Percentiles rank a stretch among this genome's conserved stretches.
phyloP scores from a whole-genome alignment of 1,284 basidiomycete genomes.

The Pseudozyma tsukubaensis region DNA sequence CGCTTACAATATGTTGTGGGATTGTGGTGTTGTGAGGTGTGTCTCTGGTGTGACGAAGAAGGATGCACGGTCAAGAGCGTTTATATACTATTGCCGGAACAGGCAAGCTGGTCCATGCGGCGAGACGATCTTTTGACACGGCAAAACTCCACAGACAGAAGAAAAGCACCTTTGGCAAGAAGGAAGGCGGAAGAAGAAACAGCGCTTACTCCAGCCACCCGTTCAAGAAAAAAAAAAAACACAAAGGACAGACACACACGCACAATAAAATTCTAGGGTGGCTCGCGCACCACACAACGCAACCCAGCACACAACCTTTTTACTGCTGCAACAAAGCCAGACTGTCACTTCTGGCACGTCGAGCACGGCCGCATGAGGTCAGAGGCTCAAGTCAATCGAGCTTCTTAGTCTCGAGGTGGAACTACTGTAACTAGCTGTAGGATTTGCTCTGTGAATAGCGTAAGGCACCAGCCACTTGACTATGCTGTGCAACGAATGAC shows the following conservation, averaged over 20 bases:
- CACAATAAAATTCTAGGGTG: constrained; percentile 1
- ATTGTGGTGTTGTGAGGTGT: constrained; percentile 3
- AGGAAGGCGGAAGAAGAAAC: constrained; percentile 7
- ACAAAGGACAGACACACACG: neutral
- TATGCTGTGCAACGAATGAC: neutral
- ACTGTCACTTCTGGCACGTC: too few relatives aligned
- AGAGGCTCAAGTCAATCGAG: too few relatives aligned
- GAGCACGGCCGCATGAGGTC: too few relatives aligned
- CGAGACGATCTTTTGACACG: constrained; percentile 10
- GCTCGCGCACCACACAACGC: neutral
- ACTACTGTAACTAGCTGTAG: too few relatives aligned
- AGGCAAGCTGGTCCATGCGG: constrained; percentile 37
- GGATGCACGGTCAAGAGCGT: neutral
- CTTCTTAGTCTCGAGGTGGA: too few relatives aligned
- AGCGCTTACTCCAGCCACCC: neutral
- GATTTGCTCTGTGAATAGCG: neutral
- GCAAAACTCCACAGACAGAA: constrained; percentile 19
- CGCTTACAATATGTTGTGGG: constrained; percentile 30
- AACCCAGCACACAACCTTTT: neutral
- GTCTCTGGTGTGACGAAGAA: neutral
- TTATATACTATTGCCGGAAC: constrained; percentile 19
- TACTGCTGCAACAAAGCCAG: neutral
- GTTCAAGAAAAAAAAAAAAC: neutral
- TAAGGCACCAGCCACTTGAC: neutral
- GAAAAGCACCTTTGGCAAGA: constrained; percentile 18